Evolutionary conservation across 2,329 filamentous ascomycete species (phyloP).

Genomic region (Nemania diffusa): DNA sequence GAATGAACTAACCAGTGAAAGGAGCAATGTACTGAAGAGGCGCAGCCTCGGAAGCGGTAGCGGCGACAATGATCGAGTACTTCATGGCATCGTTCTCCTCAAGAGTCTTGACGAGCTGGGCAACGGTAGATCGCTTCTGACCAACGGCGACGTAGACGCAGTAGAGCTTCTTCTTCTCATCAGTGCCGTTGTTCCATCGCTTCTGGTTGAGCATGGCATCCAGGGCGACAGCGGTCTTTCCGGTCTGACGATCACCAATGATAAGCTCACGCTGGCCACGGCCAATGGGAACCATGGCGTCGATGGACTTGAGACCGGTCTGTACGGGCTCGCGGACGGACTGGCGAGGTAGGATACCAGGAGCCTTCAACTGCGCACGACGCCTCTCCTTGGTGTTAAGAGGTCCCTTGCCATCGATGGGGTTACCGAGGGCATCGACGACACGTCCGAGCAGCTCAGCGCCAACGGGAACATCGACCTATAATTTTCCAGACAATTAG

Average conservation of each 20-base stretch:
- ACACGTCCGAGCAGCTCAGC: slow-evolving; percentile 95
- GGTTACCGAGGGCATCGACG: slow-evolving; percentile 97
- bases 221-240: slow-evolving; percentile 98
- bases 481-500: slow-evolving; percentile 25
- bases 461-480: slow-evolving; percentile 98
- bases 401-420: slow-evolving; percentile 99
- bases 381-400: slow-evolving; percentile 90
- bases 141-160: slow-evolving; percentile 99
- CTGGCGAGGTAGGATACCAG: slow-evolving; percentile 94
- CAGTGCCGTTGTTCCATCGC: slow-evolving; percentile 88
- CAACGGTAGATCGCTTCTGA: slow-evolving; percentile 99
- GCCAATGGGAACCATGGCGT: slow-evolving; percentile 99
- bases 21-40: slow-evolving; percentile 94
- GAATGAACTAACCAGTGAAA: slow-evolving; percentile 73
- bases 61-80: slow-evolving; percentile 93
- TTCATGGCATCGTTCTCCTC: slow-evolving; percentile 99
- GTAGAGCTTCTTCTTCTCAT: slow-evolving; percentile 99
- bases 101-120: slow-evolving; percentile 99
- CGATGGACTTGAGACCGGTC: slow-evolving; percentile 99
- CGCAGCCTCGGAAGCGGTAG: slow-evolving; percentile 96
- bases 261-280: slow-evolving; percentile 99
- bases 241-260: slow-evolving; percentile 99
- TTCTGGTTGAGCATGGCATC: slow-evolving; percentile 99
- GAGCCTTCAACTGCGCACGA: slow-evolving; percentile 98
- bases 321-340: slow-evolving; percentile 99